phyloP scores from a whole-genome alignment of 768 basidiomycete species.

The Trametes maxima region DNA sequence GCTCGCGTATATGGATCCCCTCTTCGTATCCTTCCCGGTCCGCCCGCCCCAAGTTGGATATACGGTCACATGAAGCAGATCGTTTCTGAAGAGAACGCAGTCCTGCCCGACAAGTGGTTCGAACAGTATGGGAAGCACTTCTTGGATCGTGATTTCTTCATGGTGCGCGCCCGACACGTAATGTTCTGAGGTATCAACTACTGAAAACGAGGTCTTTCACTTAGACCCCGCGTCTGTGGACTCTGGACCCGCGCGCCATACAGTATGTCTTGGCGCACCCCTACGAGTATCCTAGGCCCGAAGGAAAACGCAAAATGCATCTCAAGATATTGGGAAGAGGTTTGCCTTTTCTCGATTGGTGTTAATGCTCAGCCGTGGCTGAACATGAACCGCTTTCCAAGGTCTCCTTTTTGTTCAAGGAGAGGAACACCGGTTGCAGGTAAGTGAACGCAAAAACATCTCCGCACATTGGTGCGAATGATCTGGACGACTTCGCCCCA shows the following conservation, averaged over 20 bases:
- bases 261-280: slow-evolving; percentile 61
- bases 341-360: neutral
- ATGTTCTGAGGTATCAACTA: neutral
- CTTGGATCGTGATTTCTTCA: slow-evolving; percentile 45
- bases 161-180: slow-evolving; percentile 36
- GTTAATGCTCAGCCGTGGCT: no score
- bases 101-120: slow-evolving; percentile 41
- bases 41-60: slow-evolving; percentile 45
- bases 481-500: no score
- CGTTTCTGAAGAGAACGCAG: slow-evolving; percentile 44
- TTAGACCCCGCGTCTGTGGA: neutral
- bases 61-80: slow-evolving; percentile 54
- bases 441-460: no score
- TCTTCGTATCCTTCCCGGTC: slow-evolving; percentile 51
- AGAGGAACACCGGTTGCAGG: no score
- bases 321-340: slow-evolving; percentile 44
- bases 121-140: slow-evolving; percentile 49
- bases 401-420: no score
- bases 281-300: slow-evolving; percentile 58
- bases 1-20: slow-evolving; percentile 35
- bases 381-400: no score
- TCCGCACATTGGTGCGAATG: no score
- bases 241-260: slow-evolving; percentile 59
- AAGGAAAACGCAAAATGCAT: slow-evolving; percentile 39
- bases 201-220: neutral